Evolutionary conservation across 1,284 basidiomycete genomes (phyloP).

Genomic region (Entoloma clypeatum): DNA sequence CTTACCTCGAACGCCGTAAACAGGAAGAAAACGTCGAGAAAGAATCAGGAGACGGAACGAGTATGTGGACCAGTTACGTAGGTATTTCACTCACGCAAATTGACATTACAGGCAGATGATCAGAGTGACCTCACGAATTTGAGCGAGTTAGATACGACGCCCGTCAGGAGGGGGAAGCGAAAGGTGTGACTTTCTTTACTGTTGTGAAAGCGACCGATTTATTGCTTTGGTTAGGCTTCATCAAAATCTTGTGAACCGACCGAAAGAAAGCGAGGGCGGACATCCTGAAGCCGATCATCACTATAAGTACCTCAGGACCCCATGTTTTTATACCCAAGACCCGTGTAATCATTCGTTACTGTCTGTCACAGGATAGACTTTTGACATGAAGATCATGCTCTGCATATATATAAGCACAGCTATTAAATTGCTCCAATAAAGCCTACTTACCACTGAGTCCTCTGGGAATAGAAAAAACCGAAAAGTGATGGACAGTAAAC

Average conservation of each 20-base stretch:
- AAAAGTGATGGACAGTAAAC: too few species aligned
- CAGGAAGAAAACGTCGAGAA: conserved; percentile 10
- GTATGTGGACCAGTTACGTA: too few species aligned
- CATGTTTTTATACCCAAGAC: too few species aligned
- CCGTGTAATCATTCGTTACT: too few species aligned
- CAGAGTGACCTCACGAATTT: conserved; percentile 23
- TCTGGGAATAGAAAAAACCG: too few species aligned
- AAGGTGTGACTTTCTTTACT: too few species aligned
- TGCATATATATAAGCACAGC: too few species aligned
- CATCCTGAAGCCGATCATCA: neutral
- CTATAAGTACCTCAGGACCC: too few species aligned
- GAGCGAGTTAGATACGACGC: conserved; percentile 22
- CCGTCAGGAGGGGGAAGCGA: conserved; percentile 14
- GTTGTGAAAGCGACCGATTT: too few species aligned
- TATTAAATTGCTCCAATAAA: too few species aligned
- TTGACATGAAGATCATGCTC: conserved; percentile 4
- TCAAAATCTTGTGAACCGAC: neutral
- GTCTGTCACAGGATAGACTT: too few species aligned
- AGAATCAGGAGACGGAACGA: conserved; percentile 10
- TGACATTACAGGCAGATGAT: conserved; percentile 17
- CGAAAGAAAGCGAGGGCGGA: conserved; percentile 2
- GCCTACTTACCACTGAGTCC: conserved; percentile 3
- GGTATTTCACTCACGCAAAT: too few species aligned
- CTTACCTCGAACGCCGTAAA: conserved; percentile 11
- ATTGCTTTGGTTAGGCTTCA: neutral